These are phyloP conservation scores for Saksenaea oblongispora DNA, from an alignment of 371 early-diverging fungal species.

Conservation along the genomic window DNA sequence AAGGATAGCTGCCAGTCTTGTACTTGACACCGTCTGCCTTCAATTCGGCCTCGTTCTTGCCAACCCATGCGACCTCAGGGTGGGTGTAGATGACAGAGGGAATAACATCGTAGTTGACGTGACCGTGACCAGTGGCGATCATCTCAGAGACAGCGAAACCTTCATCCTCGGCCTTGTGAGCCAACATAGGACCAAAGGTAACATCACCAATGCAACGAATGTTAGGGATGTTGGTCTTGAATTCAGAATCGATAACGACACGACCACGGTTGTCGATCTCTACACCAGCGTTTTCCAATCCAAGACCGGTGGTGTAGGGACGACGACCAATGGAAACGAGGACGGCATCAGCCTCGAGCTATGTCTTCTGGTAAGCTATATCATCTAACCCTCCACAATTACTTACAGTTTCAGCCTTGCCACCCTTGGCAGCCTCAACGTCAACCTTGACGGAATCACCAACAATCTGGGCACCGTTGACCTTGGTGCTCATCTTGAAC, in stretches of 20 bases:
- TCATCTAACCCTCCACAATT: neutral
- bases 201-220: slow-evolving; percentile 98
- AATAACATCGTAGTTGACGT: slow-evolving; percentile 98
- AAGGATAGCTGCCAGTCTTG: slow-evolving; percentile 92
- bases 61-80: slow-evolving; percentile 99
- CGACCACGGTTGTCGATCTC: slow-evolving; percentile 89
- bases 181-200: slow-evolving; percentile 97
- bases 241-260: slow-evolving; percentile 83
- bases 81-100: slow-evolving; percentile 98
- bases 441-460: slow-evolving; percentile 89
- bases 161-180: slow-evolving; percentile 99
- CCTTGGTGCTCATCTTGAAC: slow-evolving; percentile 98
- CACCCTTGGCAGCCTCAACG: slow-evolving; percentile 89
- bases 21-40: slow-evolving; percentile 87
- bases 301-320: slow-evolving; percentile 92
- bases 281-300: slow-evolving; percentile 89
- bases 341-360: slow-evolving; percentile 91
- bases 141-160: slow-evolving; percentile 95
- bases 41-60: slow-evolving; percentile 92
- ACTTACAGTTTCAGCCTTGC: slow-evolving; percentile 75
- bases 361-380: neutral
- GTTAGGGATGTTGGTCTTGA: slow-evolving; percentile 87
- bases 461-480: slow-evolving; percentile 79
- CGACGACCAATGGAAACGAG: slow-evolving; percentile 95
- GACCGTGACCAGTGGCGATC: slow-evolving; percentile 89